Evolutionary conservation across 352 stramenopile genomes (phyloP), one percentile per base, ranked within the genome.

Genomic region (Globisporangium abappressorium): DNA sequence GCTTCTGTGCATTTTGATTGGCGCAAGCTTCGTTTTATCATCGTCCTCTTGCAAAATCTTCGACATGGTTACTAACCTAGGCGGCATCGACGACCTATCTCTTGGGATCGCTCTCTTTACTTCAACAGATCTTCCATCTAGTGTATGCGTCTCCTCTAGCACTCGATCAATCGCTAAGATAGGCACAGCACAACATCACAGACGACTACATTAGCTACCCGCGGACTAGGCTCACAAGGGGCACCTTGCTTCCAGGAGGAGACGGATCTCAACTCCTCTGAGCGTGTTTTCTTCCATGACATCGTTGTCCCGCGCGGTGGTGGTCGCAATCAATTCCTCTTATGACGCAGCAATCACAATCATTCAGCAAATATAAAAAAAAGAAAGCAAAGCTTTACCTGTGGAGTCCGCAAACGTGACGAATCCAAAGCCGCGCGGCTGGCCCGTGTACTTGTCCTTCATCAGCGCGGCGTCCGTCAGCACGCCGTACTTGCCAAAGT

Each of bases 361-460:
- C n/a, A 41, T 8, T 41, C 34, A 64, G 6, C 28, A 62, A 62
- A 33, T 20, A 26, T 15, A 59, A 43, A 65, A 65, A 30, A 20
- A n/a, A 57, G 12, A 65, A 38, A 46, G 18, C 58, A 57, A 65
- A 4, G 43, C 47, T 18, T 60, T 22, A 96, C 89, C 87, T 91
- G 84, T 75, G 15, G 84, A 68, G 69, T 97, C 91, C n/a, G 85
- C 89, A 66, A 97, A 98, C 69, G 91, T 97, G 46, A 98, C 92
- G 68, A 98, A 98, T 59, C 92, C 93, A 66, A 98, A 98, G 54
- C 93, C 93, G 38, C 93, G 80, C 41, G 92, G 90, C 71, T 97
- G 86, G 36, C 91, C 92, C 41, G 92, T 97, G 79, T 94, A 96
- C 74, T 96, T 96, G 84, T 98, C 91, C 75, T 96, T 95, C 91